Evolutionary conservation across 2,329 filamentous ascomycete genomes (phyloP).

Genomic region (Penicillium sp.): DNA sequence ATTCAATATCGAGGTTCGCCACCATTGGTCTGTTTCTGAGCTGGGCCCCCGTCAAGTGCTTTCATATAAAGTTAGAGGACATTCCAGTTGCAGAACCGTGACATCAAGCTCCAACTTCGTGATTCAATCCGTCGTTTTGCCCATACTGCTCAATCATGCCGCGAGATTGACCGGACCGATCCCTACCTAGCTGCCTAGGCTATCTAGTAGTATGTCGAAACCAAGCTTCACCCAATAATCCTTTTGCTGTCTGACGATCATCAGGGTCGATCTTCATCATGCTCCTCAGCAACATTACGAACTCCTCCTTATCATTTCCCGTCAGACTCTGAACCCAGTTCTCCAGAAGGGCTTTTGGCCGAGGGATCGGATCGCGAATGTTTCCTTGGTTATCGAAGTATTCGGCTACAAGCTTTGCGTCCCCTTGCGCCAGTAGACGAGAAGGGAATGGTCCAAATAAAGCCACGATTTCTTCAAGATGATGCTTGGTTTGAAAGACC

Average conservation of each 20-base stretch:
- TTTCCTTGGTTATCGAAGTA: neutral
- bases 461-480: neutral
- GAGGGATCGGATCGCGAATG: neutral
- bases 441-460: neutral
- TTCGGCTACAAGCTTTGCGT: neutral
- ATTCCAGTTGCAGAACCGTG: too few relatives aligned
- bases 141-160: too few relatives aligned
- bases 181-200: too few relatives aligned
- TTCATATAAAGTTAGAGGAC: too few relatives aligned
- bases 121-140: too few relatives aligned
- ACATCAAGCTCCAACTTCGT: too few relatives aligned
- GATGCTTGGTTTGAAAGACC: neutral
- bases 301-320: neutral
- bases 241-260: neutral
- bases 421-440: neutral
- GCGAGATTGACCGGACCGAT: too few relatives aligned
- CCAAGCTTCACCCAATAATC: neutral
- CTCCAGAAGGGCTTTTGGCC: neutral
- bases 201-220: too few relatives aligned
- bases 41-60: too few relatives aligned
- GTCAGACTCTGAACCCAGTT: neutral
- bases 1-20: too few relatives aligned
- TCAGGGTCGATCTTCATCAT: constrained; percentile 1
- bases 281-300: neutral
- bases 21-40: too few relatives aligned